Conservation (phyloP, 768 basidiomycete species). For the Thelephora aurantiotincta region DNA sequence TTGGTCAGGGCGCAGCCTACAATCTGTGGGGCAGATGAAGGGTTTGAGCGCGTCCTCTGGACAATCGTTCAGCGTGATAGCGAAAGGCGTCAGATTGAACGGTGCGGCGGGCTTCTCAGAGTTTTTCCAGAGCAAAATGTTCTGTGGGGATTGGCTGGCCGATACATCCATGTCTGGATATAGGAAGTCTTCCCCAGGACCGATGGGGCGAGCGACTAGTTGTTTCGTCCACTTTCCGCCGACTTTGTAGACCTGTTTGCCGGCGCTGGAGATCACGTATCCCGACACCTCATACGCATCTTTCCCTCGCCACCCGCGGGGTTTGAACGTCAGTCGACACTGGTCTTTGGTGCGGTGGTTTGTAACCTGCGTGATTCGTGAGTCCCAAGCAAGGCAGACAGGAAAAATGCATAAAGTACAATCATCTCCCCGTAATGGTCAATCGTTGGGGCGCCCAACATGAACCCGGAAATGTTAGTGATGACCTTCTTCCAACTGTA, state of each 20-base stretch:
- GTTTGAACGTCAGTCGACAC: conserved; percentile 89
- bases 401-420: conserved; percentile 31
- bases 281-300: conserved; percentile 92
- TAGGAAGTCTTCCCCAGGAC: conserved; percentile 38
- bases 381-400: neutral
- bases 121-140: conserved; percentile 86
- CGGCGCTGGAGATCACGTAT: conserved; percentile 52
- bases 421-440: conserved; percentile 79
- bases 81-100: conserved; percentile 93
- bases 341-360: conserved; percentile 87
- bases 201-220: conserved; percentile 69
- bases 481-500: conserved; percentile 95
- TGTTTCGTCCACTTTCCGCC: conserved; percentile 95
- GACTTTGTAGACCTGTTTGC: conserved; percentile 68
- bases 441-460: conserved; percentile 59
- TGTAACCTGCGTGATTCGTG: conserved; percentile 33
- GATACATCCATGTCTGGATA: conserved; percentile 59
- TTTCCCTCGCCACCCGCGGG: conserved; percentile 85
- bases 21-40: conserved; percentile 81
- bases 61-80: conserved; percentile 84
- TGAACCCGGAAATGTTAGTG: conserved; percentile 84
- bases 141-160: conserved; percentile 42
- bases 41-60: conserved; percentile 53
- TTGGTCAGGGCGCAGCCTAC: conserved; percentile 84
- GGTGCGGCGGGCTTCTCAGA: conserved; percentile 71